These are phyloP conservation scores for Terfezia boudieri DNA, from an alignment of 495 filamentous ascomycete species.

Conservation along the genomic window DNA sequence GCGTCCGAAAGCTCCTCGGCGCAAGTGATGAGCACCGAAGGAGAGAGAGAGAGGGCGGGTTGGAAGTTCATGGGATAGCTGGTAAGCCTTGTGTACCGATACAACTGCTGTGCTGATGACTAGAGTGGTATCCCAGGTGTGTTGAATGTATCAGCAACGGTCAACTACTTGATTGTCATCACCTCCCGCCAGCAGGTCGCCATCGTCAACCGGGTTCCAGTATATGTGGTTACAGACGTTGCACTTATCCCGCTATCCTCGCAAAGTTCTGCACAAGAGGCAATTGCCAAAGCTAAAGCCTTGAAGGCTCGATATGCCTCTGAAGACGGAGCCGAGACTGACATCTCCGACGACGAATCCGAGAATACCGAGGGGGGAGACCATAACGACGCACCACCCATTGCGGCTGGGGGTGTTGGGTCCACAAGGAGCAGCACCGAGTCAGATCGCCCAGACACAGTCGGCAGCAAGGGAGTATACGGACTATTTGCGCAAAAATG, in stretches of 20 bases:
- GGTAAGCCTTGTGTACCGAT: constrained; percentile 29
- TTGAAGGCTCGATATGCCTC: constrained; percentile 19
- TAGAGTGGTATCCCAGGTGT: constrained; percentile 30
- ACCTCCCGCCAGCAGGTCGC: constrained; percentile 72
- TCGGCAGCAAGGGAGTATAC: constrained; percentile 52
- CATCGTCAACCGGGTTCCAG: constrained; percentile 44
- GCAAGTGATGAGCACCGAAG: constrained; percentile 6
- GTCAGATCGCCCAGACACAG: constrained; percentile 38
- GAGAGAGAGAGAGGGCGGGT: constrained; percentile 18
- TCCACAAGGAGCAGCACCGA: constrained; percentile 21
- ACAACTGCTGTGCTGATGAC: too few relatives aligned
- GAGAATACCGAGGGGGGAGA: constrained; percentile 19
- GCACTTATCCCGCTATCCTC: constrained; percentile 69
- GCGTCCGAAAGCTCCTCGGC: constrained; percentile 26
- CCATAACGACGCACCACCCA: constrained; percentile 20
- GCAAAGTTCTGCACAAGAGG: constrained; percentile 43
- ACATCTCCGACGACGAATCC: constrained; percentile 19
- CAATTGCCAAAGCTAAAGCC: constrained; percentile 41
- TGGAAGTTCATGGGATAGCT: constrained; percentile 70
- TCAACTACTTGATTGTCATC: constrained; percentile 64
- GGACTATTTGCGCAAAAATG: constrained; percentile 72
- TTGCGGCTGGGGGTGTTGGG: constrained; percentile 6
- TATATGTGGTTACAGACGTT: constrained; percentile 71
- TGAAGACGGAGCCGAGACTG: background rate
- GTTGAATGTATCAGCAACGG: constrained; percentile 43